Evolutionary conservation across 1,284 basidiomycete genomes (phyloP).

Genomic region (Fomes fomentarius): DNA sequence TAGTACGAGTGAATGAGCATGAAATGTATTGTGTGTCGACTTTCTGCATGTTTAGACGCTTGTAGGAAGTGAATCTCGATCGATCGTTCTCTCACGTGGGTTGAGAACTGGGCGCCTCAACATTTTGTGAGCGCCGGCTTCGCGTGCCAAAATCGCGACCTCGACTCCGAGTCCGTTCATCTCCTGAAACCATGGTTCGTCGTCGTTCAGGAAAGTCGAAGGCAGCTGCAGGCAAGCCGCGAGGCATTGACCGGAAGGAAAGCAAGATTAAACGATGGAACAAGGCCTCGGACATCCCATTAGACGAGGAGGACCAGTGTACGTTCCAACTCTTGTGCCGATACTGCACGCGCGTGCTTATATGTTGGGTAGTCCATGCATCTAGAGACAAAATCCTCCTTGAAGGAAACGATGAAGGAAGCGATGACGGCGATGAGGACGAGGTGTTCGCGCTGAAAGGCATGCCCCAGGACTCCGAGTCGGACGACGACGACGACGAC

Average conservation of each 20-base stretch:
- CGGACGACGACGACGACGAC: slow-evolving; percentile 49
- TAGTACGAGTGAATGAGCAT: too few species aligned
- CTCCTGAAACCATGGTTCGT: slow-evolving; percentile 34
- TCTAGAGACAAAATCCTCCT: slow-evolving; percentile 81
- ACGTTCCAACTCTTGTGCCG: slow-evolving; percentile 30
- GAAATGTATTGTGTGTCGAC: too few species aligned
- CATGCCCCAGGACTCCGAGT: slow-evolving; percentile 43
- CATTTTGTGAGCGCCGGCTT: slow-evolving; percentile 9
- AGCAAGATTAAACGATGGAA: slow-evolving; percentile 66
- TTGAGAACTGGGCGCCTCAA: slow-evolving; percentile 4
- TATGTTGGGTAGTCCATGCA: slow-evolving; percentile 54
- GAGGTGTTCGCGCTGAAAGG: slow-evolving; percentile 74
- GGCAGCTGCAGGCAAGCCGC: slow-evolving; percentile 38
- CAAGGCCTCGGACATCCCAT: slow-evolving; percentile 62
- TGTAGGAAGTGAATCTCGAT: slow-evolving; percentile 1
- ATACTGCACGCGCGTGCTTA: not conserved
- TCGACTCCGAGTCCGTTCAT: not conserved
- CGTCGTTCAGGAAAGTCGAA: slow-evolving; percentile 33
- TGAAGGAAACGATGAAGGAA: slow-evolving; percentile 53
- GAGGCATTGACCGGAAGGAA: slow-evolving; percentile 53
- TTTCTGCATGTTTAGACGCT: too few species aligned
- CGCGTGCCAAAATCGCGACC: too few species aligned
- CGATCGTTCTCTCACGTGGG: slow-evolving; percentile 10
- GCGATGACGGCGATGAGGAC: slow-evolving; percentile 60
- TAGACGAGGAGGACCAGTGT: slow-evolving; percentile 82